Percentiles rank a stretch among this genome's conserved stretches.
Evolutionary conservation across 805 yeast genomes (phyloP).

Genomic region (Yarrowia sp.): DNA sequence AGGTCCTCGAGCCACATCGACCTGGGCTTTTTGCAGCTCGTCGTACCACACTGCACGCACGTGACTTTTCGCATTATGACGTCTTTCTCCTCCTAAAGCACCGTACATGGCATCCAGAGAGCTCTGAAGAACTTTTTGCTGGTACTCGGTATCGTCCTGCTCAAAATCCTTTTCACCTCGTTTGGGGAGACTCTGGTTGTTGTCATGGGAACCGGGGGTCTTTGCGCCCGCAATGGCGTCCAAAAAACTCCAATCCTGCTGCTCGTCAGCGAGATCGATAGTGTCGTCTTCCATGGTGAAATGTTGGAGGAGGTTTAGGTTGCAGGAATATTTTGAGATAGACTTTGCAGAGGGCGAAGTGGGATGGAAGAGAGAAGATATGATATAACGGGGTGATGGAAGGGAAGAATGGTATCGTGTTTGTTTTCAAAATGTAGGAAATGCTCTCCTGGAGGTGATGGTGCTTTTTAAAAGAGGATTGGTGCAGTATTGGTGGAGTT

Average conservation of each 20-base stretch:
- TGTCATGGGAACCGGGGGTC: not conserved
- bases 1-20: slow-evolving; percentile 61
- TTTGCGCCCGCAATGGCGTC: slow-evolving; percentile 26
- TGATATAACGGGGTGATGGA: too few relatives aligned
- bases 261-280: slow-evolving; percentile 39
- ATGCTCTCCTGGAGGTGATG: not conserved
- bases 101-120: slow-evolving; percentile 70
- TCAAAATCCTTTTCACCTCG: slow-evolving; percentile 84
- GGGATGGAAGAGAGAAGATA: too few relatives aligned
- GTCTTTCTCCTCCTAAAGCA: slow-evolving; percentile 47
- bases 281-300: slow-evolving; percentile 27
- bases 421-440: not conserved
- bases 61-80: slow-evolving; percentile 45
- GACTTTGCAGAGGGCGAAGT: not conserved
- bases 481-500: too few relatives aligned
- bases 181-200: slow-evolving; percentile 47
- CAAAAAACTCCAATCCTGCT: slow-evolving; percentile 42
- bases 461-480: too few relatives aligned
- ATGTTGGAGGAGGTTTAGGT: not conserved
- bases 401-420: not conserved
- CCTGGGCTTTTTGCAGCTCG: slow-evolving; percentile 38
- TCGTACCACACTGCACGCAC: slow-evolving; percentile 51
- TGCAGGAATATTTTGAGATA: slow-evolving; percentile 14
- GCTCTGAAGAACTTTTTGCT: slow-evolving; percentile 46
- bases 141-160: slow-evolving; percentile 68